phyloP scores from a whole-genome alignment of 352 stramenopile species.

The Phytophthora melonis region DNA sequence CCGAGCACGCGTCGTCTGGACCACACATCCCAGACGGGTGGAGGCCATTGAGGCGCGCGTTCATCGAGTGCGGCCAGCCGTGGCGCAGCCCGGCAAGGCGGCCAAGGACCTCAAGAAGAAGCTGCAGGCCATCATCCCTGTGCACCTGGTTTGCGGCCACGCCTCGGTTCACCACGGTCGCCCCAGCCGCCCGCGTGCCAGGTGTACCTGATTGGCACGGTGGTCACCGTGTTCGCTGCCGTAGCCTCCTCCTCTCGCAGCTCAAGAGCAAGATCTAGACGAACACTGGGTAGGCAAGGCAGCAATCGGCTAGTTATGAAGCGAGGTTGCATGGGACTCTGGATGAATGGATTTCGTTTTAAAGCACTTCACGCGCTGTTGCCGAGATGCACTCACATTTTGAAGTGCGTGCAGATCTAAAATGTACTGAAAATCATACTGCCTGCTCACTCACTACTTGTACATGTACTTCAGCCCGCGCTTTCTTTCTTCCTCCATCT shows the following conservation, averaged over 20 bases:
- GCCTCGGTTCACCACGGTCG: slow-evolving; percentile 61
- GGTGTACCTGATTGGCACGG: slow-evolving; percentile 65
- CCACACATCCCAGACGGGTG: slow-evolving; percentile 77
- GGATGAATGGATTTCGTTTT: slow-evolving; percentile 22
- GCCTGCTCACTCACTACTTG: too few relatives aligned
- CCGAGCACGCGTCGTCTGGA: slow-evolving; percentile 79
- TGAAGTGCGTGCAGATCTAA: too few relatives aligned
- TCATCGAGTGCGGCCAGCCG: slow-evolving; percentile 76
- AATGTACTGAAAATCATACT: too few relatives aligned
- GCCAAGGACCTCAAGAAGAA: slow-evolving; percentile 64
- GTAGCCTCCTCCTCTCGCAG: slow-evolving; percentile 63
- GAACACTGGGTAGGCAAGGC: neutral
- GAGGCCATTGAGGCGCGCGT: slow-evolving; percentile 73
- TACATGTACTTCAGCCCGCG: too few relatives aligned
- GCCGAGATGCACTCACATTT: too few relatives aligned
- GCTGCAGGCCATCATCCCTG: slow-evolving; percentile 57
- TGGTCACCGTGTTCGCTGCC: slow-evolving; percentile 65
- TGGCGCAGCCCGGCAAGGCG: slow-evolving; percentile 65
- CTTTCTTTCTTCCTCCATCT: too few relatives aligned
- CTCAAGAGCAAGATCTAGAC: slow-evolving; percentile 65
- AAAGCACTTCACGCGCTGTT: too few relatives aligned
- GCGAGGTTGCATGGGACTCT: slow-evolving; percentile 15
- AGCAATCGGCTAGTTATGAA: neutral
- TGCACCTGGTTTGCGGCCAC: slow-evolving; percentile 58
- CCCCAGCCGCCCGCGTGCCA: slow-evolving; percentile 73